Conservation (phyloP, 73 alveolate genomes). For the Uronychia binucleata region DNA sequence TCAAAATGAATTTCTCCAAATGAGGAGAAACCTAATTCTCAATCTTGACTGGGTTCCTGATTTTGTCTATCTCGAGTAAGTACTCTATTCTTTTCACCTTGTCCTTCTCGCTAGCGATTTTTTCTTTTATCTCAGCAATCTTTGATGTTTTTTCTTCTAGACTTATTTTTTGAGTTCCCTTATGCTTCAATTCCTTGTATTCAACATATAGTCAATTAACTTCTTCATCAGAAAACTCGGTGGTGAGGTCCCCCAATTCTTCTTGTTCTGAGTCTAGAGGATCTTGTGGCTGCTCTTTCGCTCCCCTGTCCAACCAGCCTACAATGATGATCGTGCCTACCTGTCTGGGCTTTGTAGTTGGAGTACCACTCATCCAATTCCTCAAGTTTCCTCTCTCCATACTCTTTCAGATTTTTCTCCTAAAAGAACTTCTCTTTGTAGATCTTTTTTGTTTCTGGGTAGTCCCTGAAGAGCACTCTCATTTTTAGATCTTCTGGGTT, state of each 20-base stretch:
- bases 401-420: not conserved
- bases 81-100: too few relatives aligned
- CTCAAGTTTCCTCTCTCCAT: not conserved
- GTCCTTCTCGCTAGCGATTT: too few relatives aligned
- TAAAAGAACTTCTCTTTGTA: not conserved
- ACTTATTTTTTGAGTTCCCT: too few relatives aligned
- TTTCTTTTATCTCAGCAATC: too few relatives aligned
- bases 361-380: not conserved
- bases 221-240: constrained; percentile 35
- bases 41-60: too few relatives aligned
- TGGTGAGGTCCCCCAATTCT: constrained; percentile 7
- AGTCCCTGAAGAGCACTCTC: constrained; percentile 1
- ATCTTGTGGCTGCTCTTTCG: not conserved
- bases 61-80: too few relatives aligned
- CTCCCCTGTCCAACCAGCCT: not conserved
- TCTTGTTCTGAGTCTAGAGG: not conserved
- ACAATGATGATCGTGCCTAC: not conserved
- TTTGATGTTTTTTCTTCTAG: too few relatives aligned
- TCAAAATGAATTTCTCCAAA: too few relatives aligned
- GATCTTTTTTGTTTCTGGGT: not conserved
- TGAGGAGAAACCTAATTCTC: too few relatives aligned
- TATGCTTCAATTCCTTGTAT: too few relatives aligned
- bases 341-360: not conserved
- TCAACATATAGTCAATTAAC: too few relatives aligned
- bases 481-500: not conserved